A percentile compares a stretch with the other conserved stretches of the same genome.
Conservation (phyloP, 2,329 filamentous ascomycete genomes). For the Beauveria rudraprayagi region DNA sequence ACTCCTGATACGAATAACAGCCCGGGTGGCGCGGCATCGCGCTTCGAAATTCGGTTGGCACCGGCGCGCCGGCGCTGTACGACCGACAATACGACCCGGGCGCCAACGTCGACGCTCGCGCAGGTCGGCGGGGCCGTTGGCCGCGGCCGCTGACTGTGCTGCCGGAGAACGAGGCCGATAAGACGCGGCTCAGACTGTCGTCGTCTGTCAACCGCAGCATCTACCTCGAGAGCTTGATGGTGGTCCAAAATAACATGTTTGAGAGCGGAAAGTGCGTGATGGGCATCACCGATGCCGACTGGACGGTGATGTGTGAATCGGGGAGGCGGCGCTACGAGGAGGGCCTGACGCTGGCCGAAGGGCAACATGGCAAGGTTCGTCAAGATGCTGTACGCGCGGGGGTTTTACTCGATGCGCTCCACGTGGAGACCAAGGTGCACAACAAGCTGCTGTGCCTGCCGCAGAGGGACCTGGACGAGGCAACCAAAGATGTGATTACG, state of each 20-base stretch:
- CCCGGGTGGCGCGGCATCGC: constrained; percentile 27
- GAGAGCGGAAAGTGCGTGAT: constrained; percentile 50
- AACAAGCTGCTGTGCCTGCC: constrained; percentile 47
- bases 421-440: constrained; percentile 27
- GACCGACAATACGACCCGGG: constrained; percentile 43
- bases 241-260: constrained; percentile 57
- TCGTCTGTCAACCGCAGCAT: constrained; percentile 39
- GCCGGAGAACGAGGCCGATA: too few species aligned
- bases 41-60: constrained; percentile 43
- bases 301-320: constrained; percentile 43
- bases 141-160: constrained; percentile 15
- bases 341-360: constrained; percentile 31
- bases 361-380: constrained; percentile 36
- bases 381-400: constrained; percentile 42
- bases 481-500: constrained; percentile 26
- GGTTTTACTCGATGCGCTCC: constrained; percentile 38
- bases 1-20: constrained; percentile 49
- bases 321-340: constrained; percentile 38
- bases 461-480: constrained; percentile 43
- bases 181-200: constrained; percentile 25
- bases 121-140: constrained; percentile 47
- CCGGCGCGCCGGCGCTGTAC: constrained; percentile 33
- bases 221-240: constrained; percentile 45
- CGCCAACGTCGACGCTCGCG: constrained; percentile 43
- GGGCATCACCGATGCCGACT: constrained; percentile 47